These are phyloP conservation scores for Cercis canadensis DNA, from an alignment of 306 rosid genomes.

Conservation along the genomic window DNA sequence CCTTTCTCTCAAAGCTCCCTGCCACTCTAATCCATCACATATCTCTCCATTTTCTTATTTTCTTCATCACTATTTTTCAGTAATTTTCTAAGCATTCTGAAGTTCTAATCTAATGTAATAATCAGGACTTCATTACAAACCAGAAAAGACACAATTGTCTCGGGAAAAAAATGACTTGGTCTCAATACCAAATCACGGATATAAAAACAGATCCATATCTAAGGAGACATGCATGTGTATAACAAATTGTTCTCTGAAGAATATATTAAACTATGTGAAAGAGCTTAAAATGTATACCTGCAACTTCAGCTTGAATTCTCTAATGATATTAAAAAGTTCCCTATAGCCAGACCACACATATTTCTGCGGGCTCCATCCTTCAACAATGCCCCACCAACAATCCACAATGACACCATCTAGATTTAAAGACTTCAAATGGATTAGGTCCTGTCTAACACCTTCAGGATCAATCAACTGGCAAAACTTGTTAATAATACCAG, in stretches of 20 bases:
- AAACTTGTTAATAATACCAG: constrained; percentile 73
- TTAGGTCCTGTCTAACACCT: constrained; percentile 77
- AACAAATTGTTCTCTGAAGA: constrained; percentile 1
- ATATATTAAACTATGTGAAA: constrained; percentile 24
- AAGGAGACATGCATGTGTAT: constrained; percentile 2
- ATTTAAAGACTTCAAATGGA: constrained; percentile 72
- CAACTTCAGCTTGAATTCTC: constrained; percentile 80
- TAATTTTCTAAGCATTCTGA: constrained; percentile 14
- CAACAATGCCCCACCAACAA: constrained; percentile 99
- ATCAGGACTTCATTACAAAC: constrained; percentile 15
- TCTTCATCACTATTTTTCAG: not conserved
- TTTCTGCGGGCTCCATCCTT: constrained; percentile 89
- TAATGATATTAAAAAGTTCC: constrained; percentile 75
- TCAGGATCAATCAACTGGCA: constrained; percentile 92
- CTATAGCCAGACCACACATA: constrained; percentile 95
- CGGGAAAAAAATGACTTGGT: constrained; percentile 28
- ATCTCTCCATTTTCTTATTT: constrained; percentile 13
- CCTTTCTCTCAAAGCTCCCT: not conserved
- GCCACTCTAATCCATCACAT: not conserved
- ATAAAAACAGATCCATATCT: constrained; percentile 1
- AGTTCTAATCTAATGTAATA: not conserved
- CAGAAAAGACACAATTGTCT: constrained; percentile 2
- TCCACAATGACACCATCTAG: constrained; percentile 85
- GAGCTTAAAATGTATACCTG: constrained; percentile 61
- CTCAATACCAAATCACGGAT: constrained; percentile 8